A percentile compares a stretch with the other conserved stretches of the same genome.
Conservation (phyloP, 106 monocot genomes). For the Dendrobium huoshanense region DNA sequence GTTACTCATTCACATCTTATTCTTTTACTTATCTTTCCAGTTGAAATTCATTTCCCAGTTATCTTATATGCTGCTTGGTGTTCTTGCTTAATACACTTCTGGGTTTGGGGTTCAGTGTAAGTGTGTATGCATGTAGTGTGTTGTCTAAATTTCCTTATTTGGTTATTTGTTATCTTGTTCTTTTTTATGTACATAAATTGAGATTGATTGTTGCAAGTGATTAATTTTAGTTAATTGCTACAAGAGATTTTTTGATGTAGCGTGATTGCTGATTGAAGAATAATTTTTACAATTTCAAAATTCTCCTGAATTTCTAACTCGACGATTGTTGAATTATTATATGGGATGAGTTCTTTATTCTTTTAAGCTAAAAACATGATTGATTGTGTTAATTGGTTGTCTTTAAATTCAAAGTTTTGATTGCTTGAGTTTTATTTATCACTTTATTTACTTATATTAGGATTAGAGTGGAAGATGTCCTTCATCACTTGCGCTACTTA, state of each 20-base stretch:
- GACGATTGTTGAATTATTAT: too few relatives aligned
- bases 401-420: not conserved
- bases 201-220: too few relatives aligned
- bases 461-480: not conserved
- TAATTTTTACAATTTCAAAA: too few relatives aligned
- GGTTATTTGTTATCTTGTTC: too few relatives aligned
- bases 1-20: not conserved
- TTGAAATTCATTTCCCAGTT: not conserved
- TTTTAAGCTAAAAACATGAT: too few relatives aligned
- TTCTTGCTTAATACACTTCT: not conserved
- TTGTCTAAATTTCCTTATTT: too few relatives aligned
- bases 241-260: too few relatives aligned
- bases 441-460: not conserved
- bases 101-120: not conserved
- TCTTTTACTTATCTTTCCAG: not conserved
- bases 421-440: not conserved
- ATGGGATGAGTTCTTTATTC: too few relatives aligned
- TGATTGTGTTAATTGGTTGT: not conserved
- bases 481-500: not conserved
- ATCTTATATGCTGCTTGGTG: not conserved
- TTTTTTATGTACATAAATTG: too few relatives aligned
- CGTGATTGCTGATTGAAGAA: too few relatives aligned
- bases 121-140: not conserved
- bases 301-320: too few relatives aligned
- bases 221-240: too few relatives aligned